A percentile compares a stretch with the other conserved stretches of the same genome.
Conservation (phyloP, 2,329 filamentous ascomycete genomes). For the Trichoderma oligosporum region DNA sequence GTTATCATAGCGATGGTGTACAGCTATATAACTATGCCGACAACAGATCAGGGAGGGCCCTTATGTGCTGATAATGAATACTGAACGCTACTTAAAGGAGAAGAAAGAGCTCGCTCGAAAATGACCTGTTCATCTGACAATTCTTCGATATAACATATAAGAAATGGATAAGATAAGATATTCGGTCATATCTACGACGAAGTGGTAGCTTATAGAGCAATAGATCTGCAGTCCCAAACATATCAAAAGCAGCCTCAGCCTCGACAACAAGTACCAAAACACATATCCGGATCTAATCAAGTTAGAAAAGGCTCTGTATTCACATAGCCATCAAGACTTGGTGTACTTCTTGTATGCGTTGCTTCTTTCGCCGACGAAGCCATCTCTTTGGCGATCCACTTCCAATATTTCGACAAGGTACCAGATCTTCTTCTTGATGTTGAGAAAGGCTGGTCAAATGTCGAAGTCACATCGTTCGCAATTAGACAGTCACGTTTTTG, state of each 20-base stretch:
- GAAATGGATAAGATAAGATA: too few relatives aligned
- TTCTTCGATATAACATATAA: too few relatives aligned
- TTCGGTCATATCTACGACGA: background rate
- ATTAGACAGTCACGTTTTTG: background rate
- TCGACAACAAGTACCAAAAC: constrained; percentile 8
- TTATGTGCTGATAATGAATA: too few relatives aligned
- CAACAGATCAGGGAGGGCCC: too few relatives aligned
- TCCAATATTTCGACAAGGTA: constrained; percentile 1
- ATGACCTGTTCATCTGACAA: too few relatives aligned
- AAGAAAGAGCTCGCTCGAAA: too few relatives aligned
- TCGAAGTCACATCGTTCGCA: background rate
- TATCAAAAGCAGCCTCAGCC: background rate
- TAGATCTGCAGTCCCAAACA: background rate
- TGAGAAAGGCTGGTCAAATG: background rate
- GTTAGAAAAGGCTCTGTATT: background rate
- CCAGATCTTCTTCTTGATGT: background rate
- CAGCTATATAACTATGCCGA: too few relatives aligned
- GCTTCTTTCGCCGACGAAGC: background rate
- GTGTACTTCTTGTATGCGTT: background rate
- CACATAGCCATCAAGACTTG: background rate
- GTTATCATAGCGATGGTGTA: too few relatives aligned
- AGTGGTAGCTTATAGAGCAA: background rate
- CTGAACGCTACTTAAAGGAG: too few relatives aligned
- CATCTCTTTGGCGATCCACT: constrained; percentile 10
- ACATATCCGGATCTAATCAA: constrained; percentile 6